Percentiles rank a stretch among this genome's conserved stretches.
Conservation (phyloP, 352 stramenopile species). For the Phytophthora quininea region DNA sequence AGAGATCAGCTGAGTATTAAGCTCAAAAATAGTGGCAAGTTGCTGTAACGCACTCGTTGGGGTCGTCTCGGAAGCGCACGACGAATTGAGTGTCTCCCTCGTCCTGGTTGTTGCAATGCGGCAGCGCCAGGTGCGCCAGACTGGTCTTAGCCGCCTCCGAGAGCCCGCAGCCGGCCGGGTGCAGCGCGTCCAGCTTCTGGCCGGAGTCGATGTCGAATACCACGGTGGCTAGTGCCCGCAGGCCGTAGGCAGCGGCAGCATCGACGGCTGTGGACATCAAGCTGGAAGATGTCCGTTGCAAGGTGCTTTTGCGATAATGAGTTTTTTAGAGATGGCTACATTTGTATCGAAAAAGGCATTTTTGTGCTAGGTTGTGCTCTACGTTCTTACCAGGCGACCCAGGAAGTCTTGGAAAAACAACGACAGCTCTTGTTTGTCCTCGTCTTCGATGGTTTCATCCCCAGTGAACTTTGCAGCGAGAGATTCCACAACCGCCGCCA, state of each 20-base stretch:
- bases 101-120: conserved; percentile 88
- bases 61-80: conserved; percentile 62
- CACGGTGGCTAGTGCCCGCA: conserved; percentile 72
- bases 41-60: conserved; percentile 38
- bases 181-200: conserved; percentile 70
- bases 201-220: conserved; percentile 85
- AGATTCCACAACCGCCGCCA: conserved; percentile 43
- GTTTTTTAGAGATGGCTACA: background rate
- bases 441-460: conserved; percentile 48
- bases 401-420: conserved; percentile 49
- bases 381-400: too few relatives aligned
- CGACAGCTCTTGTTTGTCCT: conserved; percentile 61
- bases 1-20: conserved; percentile 11
- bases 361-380: too few relatives aligned
- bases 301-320: background rate
- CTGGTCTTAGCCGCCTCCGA: conserved; percentile 63
- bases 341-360: too few relatives aligned
- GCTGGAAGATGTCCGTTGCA: conserved; percentile 1
- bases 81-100: conserved; percentile 88
- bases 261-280: background rate
- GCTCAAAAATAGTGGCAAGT: background rate
- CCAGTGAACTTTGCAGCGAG: conserved; percentile 33
- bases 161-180: conserved; percentile 52
- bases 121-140: conserved; percentile 78
- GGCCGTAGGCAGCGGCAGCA: conserved; percentile 37